Evolutionary conservation across 345 rosid genomes (phyloP), one percentile per base, ranked within the genome.

Genomic region (Reutealis trisperma): DNA sequence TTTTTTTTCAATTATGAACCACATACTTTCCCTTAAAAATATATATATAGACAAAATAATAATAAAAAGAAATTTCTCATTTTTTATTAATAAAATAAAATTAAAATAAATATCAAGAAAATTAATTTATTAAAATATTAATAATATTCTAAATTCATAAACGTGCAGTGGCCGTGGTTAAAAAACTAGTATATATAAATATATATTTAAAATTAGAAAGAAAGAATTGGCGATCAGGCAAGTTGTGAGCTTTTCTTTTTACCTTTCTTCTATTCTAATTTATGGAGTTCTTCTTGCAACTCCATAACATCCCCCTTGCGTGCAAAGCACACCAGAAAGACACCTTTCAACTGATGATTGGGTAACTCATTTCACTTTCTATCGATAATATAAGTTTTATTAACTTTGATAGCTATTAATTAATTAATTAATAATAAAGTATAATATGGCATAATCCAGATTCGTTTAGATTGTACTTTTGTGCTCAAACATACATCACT

Each of bases 391-490:
- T 34, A 34, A 2, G 37, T 24, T 18, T 41, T 18, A 41, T 66
- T 42, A 5, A 41, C 7, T 27, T 66, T 18, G 8, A 9, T 61
- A n/a, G 12, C 5, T 4, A 12, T 8, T 37, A 37, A 37, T 37
- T 37, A 37, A 37, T 37, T 37, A 37, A 37, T 34, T 34, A 34
- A 34, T 34, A 34, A 6, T 34, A 34, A 34, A 34, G 41, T 1
- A 34, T 37, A 16, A 41, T 52, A 60, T 13, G 54, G 63, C 51
- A 78, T 72, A 72, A 58, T 78, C 67, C 68, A 66, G 74, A 73
- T 74, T 74, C 71, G 8, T 42, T 34, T 22, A 41, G 6, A 45
- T 54, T 25, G 34, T 30, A 34, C 21, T 49, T n/a, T 1, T 60
- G 63, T 60, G 34, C 34, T 54, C 37, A 65, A 42, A 74, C 60